These are phyloP conservation scores for Candida pseudocylindracea DNA, from an alignment of 1,139 yeast species.

Conservation along the genomic window DNA sequence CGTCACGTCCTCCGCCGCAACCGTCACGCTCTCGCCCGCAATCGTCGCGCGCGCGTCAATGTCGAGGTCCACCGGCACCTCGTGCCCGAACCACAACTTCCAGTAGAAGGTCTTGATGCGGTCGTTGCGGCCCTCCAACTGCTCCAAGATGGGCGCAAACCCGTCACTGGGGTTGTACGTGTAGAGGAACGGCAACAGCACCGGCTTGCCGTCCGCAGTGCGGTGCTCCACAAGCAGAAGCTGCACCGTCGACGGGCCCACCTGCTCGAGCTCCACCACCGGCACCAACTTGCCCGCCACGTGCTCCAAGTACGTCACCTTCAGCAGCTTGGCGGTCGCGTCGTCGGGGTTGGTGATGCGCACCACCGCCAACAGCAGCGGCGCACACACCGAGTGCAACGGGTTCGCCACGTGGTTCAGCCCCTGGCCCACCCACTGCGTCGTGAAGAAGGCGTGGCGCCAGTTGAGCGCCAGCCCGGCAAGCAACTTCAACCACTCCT, in stretches of 20 bases:
- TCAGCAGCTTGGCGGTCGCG: constrained; percentile 11
- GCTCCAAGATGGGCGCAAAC: constrained; percentile 83
- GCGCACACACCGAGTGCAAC: constrained; percentile 57
- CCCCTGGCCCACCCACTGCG: constrained; percentile 71
- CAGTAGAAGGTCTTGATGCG: constrained; percentile 94
- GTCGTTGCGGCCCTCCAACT: constrained; percentile 75
- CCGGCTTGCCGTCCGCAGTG: constrained; percentile 56
- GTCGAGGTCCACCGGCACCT: constrained; percentile 29
- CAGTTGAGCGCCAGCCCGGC: constrained; percentile 69
- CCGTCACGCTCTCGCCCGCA: constrained; percentile 46
- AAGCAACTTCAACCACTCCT: constrained; percentile 56
- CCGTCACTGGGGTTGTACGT: constrained; percentile 70
- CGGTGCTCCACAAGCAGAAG: constrained; percentile 73
- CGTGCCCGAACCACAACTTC: constrained; percentile 84
- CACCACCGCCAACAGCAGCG: constrained; percentile 41
- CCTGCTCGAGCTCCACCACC: constrained; percentile 40
- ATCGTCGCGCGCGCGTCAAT: constrained; percentile 51
- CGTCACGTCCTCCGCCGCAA: constrained; percentile 59
- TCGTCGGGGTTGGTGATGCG: constrained; percentile 31
- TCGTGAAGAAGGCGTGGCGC: constrained; percentile 78
- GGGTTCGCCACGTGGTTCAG: constrained; percentile 62
- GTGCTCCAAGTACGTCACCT: constrained; percentile 27
- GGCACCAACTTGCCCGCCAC: constrained; percentile 52
- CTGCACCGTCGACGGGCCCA: constrained; percentile 27
- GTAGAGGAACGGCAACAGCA: constrained; percentile 58